These are phyloP conservation scores for Geotrichum candidum DNA, from an alignment of 1,139 yeast species.

Conservation along the genomic window DNA sequence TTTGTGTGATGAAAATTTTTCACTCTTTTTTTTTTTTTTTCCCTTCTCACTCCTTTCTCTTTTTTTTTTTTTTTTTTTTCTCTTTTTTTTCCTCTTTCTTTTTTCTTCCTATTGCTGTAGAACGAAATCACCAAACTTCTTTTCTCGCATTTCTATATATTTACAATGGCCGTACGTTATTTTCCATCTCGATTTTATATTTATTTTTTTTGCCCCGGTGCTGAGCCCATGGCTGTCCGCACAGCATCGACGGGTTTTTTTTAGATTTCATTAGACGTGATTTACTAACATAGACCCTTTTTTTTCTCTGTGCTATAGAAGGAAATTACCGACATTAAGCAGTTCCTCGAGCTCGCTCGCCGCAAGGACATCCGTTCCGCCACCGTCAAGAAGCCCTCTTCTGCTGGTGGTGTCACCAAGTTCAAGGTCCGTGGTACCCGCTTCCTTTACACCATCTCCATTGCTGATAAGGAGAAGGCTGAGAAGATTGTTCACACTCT, in stretches of 20 bases:
- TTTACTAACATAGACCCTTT: background rate
- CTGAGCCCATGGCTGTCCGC: too few species aligned
- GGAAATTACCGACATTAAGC: constrained; percentile 94
- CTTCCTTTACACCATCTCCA: constrained; percentile 91
- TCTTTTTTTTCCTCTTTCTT: background rate
- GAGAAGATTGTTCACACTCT: constrained; percentile 96
- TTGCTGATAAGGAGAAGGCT: constrained; percentile 96
- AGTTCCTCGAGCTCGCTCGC: constrained; percentile 96
- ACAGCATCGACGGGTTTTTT: too few species aligned
- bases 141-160: constrained; percentile 1
- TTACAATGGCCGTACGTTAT: constrained; percentile 18
- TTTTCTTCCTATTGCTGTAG: background rate
- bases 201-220: background rate
- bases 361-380: constrained; percentile 92
- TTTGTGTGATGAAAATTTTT: background rate
- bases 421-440: constrained; percentile 98
- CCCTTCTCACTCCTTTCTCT: background rate
- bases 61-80: background rate
- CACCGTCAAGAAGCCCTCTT: constrained; percentile 67
- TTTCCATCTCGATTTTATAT: too few species aligned
- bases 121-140: background rate
- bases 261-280: too few species aligned
- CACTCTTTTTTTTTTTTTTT: background rate
- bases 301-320: constrained; percentile 18
- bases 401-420: constrained; percentile 93